Evolutionary conservation across 805 yeast species (phyloP), one percentile per base, ranked within the genome.

Genomic region (Maudiozyma barnettii): DNA sequence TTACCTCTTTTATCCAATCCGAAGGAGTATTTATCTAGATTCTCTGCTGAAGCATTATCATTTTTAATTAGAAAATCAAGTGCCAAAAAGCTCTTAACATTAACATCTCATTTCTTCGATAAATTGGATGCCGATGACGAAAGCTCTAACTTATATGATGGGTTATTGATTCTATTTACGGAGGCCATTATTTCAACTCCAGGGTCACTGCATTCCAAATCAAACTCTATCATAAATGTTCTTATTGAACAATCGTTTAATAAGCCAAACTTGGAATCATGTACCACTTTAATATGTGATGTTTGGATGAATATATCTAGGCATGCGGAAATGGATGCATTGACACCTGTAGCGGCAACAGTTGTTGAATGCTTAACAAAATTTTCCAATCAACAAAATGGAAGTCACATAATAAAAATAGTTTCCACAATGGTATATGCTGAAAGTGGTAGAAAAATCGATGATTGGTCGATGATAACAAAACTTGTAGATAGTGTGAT

Each of bases 31-130:
- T 73, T 90, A 33, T 73, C 86, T 1, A 74, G 95, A 51, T 93
- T 91, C 57, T 81, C 95, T 19, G 89, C 96, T 0, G 97, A 91
- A 64, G 93, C 96, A 0, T 64, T 91, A 41, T 85, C 97, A 0
- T 93, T 84, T 56, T 69, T 91, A 48, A 69, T 91, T 9, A 78
- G 93, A 59, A 86, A 86, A 62, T 73, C 85, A 51, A 71, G 72
- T 21, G 61, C 70, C 0, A 72, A 72, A 0, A 66, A 75, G 6
- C 65, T 89, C 43, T 56, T 60, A 1, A 48, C 54, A 0, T 75
- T 85, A 41, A 68, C 84, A 8, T 57, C 66, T 2, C 70, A 60
- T 50, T 61, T 76, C 2, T 69, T 77, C 43, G 54, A 62, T 29
- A 70, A 69, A 38, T 23, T 67, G 64, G 16, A 41, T 13, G 4